Conservation (phyloP, 164 flowering plant species). For the Aristolochia californica region DNA sequence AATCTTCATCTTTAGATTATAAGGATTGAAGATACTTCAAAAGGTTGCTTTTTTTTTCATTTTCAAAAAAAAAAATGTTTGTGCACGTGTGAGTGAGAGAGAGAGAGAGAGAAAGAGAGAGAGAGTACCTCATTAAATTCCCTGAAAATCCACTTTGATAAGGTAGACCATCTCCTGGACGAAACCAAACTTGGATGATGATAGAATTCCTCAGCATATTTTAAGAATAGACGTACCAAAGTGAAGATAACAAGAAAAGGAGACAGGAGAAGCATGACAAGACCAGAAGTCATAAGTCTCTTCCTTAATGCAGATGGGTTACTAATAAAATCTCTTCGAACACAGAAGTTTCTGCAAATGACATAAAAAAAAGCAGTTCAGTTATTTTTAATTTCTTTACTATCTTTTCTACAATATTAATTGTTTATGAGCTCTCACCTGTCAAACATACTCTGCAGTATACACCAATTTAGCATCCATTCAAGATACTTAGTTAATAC, state of each 20-base stretch:
- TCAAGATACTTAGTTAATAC: conserved; percentile 82
- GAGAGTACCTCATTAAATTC: conserved; percentile 88
- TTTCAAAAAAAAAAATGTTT: too few species aligned
- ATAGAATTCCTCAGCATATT: conserved; percentile 93
- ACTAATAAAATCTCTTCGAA: conserved; percentile 63
- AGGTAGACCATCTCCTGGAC: conserved; percentile 92
- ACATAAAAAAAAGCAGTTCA: conserved; percentile 1
- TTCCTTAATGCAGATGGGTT: conserved; percentile 68
- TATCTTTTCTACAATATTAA: background rate
- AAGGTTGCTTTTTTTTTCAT: too few species aligned
- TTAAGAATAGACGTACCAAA: conserved; percentile 83
- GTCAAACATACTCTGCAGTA: conserved; percentile 98
- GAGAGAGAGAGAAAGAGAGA: too few species aligned
- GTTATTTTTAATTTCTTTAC: background rate
- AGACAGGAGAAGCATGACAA: conserved; percentile 78
- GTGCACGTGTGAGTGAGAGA: conserved; percentile 2
- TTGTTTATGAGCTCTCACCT: conserved; percentile 26
- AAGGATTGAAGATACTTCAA: too few species aligned
- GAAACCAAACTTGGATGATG: conserved; percentile 95
- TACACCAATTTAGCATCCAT: conserved; percentile 97
- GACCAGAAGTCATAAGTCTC: conserved; percentile 82
- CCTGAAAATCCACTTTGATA: conserved; percentile 93
- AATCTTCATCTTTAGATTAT: too few species aligned
- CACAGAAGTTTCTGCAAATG: conserved; percentile 55
- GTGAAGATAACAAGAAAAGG: conserved; percentile 89